Evolutionary conservation across 768 basidiomycete genomes (phyloP), one percentile per base, ranked within the genome.

Genomic region (Boletus sensibilis): DNA sequence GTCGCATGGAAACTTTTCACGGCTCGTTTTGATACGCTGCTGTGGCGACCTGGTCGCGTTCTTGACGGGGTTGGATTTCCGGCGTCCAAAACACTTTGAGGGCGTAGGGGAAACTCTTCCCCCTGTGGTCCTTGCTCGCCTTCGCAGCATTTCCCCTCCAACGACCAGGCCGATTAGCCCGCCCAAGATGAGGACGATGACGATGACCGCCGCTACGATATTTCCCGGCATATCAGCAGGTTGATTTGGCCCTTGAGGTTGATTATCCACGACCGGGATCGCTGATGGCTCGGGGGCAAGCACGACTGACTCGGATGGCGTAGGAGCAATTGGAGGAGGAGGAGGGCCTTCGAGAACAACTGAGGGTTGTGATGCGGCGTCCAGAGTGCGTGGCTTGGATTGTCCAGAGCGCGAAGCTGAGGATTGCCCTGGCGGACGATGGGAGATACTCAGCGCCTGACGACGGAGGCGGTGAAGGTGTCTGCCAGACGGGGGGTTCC

Each of bases 141-240:
- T 58, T 55, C 68, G 71, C 39, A 72, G 21, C 29, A 63, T 46
- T 51, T 61, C 62, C 13, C 72, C 72, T 48, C 59, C 72, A 14
- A 66, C 7, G n/a, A 67, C 42, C 53, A 71, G 35, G 33, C 69
- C 63, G 11, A 71, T 29, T 16, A 71, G 60, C 18, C 66, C 62
- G 2, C 68, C 68, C 33, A 72, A 18, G 46, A 73, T n/a, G 37
- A 73, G 60, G 31, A 70, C 44, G 38, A 59, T 23, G 12, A 73
- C 61, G 25, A 61, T 44, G 29, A 62, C 47, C 3, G 61, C 70
- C 7, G 59, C 68, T 38, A 56, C 49, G 50, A 66, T 51, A 40
- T 65, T 65, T 27, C 63, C 72, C 12, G 63, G 44, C 38, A 60
- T 18, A 33, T 64, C 56, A 11, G 35, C 47, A 2, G 48, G 4